Base-by-base conservation (phyloP, 768 basidiomycete species). In the Kondoa subrosea region DNA sequence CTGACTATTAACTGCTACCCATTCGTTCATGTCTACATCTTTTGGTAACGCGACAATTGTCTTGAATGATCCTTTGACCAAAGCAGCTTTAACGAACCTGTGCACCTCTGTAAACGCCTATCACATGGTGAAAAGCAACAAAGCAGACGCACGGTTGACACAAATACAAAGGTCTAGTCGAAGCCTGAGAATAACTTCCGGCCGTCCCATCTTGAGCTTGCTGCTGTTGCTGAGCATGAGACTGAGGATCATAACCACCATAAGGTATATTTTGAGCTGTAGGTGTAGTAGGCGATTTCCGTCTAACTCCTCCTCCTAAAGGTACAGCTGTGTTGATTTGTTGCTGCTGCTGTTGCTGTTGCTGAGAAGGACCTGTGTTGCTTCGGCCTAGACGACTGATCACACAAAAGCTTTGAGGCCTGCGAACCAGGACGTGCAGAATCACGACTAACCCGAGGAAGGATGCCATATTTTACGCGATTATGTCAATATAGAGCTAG, bases 11-110 rank as follows among this genome's bases (percentile, higher is more conserved):
- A 81, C 77, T 3, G 80, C 80, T 4, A 81, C 80, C 80, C 80
- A 81, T 70, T 81, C 80, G 71, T 80, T 80, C 29, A 78, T 78
- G 71, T 81, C 80, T 26, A 80, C 79, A 67, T 80, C 95, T 77
- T 93, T 95, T 4, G 93, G 93, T 66, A 91, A 82, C 78, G 91
- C 87, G 67, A 96, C 91, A 74, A 97, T 96, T 1, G 91, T 95
- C 80, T 93, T 96, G 81, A 95, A 96, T 78, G 91, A 95, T 27
- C 93, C 93, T 77, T 93, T 96, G 68, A 97, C 92, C 57, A 97
- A 82, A 0, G 93, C 90, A 1, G 91, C 87, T 73, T 93, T 91
- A 66, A 88, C 89, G 77, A 97, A 97, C 1, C 69, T 69, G 66
- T 4, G 30, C 66, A 64, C 57, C 21, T 4, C 26, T 65, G 58